These are phyloP conservation scores for Pseudopithomyces chartarum DNA, from an alignment of 2,329 filamentous ascomycete genomes.

Conservation along the genomic window DNA sequence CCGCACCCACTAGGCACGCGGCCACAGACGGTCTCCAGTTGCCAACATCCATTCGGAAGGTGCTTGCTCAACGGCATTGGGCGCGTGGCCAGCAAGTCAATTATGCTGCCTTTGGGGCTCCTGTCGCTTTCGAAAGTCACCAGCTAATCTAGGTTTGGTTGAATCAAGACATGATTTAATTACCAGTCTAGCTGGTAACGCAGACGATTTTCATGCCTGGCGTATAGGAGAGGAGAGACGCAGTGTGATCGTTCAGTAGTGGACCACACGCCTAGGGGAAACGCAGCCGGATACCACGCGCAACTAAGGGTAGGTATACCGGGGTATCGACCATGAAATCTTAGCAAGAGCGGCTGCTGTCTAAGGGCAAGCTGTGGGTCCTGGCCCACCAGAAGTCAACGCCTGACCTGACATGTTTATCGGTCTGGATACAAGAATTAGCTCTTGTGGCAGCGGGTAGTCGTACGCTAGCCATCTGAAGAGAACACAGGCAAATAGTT, in stretches of 20 bases:
- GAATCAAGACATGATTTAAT: too few species aligned
- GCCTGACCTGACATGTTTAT: background rate
- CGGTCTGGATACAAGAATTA: background rate
- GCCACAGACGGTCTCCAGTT: background rate
- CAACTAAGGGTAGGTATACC: background rate
- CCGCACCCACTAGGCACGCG: constrained; percentile 6
- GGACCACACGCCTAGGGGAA: background rate
- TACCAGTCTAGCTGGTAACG: too few species aligned
- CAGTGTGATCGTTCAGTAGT: background rate
- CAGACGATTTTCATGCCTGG: too few species aligned
- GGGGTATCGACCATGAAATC: constrained; percentile 2
- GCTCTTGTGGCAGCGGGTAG: background rate
- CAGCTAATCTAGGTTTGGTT: background rate
- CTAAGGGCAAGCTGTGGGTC: background rate
- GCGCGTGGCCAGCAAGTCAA: background rate
- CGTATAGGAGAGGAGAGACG: background rate
- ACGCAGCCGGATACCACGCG: background rate
- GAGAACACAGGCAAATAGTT: background rate
- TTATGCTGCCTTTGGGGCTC: background rate
- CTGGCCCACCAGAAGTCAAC: background rate
- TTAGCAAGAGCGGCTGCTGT: background rate
- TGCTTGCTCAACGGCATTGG: background rate
- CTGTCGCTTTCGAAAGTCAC: background rate
- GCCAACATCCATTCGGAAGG: constrained; percentile 1
- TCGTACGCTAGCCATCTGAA: background rate